A percentile compares a stretch with the other conserved stretches of the same genome.
phyloP scores from a whole-genome alignment of 1,284 basidiomycete genomes.

The Melampsora larici-populina region DNA sequence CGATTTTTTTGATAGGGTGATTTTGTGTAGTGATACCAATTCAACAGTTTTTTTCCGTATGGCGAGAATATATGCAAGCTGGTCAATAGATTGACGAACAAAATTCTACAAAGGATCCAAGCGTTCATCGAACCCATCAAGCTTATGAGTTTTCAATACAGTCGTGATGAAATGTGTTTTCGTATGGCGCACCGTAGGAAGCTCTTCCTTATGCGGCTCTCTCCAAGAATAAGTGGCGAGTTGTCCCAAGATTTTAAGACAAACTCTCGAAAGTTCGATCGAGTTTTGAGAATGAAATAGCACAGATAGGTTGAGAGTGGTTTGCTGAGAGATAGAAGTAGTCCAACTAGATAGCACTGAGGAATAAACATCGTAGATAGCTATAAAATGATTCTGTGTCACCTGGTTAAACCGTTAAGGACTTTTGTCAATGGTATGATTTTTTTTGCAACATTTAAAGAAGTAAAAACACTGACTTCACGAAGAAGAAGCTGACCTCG shows the following conservation, averaged over 20 bases:
- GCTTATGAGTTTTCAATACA: not conserved
- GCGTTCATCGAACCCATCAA: not conserved
- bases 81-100: slow-evolving; percentile 25
- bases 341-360: slow-evolving; percentile 29
- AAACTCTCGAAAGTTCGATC: slow-evolving; percentile 32
- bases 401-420: slow-evolving; percentile 3
- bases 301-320: slow-evolving; percentile 27
- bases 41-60: slow-evolving; percentile 19
- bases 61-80: slow-evolving; percentile 14
- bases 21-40: slow-evolving; percentile 20
- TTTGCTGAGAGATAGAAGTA: slow-evolving; percentile 22
- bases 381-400: slow-evolving; percentile 22
- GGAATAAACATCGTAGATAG: slow-evolving; percentile 25
- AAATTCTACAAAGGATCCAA: slow-evolving; percentile 13
- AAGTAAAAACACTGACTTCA: slow-evolving; percentile 7
- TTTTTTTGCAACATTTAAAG: not conserved
- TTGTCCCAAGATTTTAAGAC: slow-evolving; percentile 33
- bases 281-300: slow-evolving; percentile 32
- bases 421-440: not conserved
- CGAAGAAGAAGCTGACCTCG: slow-evolving; percentile 33
- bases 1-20: slow-evolving; percentile 13
- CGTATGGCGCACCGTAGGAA: slow-evolving; percentile 15
- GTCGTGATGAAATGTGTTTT: not conserved
- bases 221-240: slow-evolving; percentile 35
- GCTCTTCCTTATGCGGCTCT: slow-evolving; percentile 33